Conservation (phyloP, 345 rosid species). For the Pelargonium nanum region DNA sequence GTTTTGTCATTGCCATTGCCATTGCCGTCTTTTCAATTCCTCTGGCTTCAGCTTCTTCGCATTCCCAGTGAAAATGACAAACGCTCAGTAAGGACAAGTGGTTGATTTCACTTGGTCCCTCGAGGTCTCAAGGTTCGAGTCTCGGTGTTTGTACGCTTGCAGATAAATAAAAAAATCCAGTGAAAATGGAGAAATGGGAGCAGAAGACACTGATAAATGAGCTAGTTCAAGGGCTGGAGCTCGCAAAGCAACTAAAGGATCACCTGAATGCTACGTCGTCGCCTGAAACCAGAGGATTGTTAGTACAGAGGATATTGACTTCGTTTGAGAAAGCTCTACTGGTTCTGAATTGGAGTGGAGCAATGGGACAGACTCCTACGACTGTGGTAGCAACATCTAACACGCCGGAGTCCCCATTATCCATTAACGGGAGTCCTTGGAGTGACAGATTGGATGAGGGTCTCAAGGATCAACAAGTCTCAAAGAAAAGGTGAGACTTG, state of each 20-base stretch:
- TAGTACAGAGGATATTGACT: slow-evolving; percentile 41
- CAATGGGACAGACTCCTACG: slow-evolving; percentile 19
- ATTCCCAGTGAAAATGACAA: too few species aligned
- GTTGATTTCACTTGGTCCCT: too few species aligned
- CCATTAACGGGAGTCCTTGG: slow-evolving; percentile 56
- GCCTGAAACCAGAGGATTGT: slow-evolving; percentile 28
- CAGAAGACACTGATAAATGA: slow-evolving; percentile 42
- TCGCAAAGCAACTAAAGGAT: slow-evolving; percentile 44
- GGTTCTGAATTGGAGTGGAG: slow-evolving; percentile 31
- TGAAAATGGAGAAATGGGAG: slow-evolving; percentile 27
- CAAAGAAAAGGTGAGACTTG: slow-evolving; percentile 58
- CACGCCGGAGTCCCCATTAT: slow-evolving; percentile 49
- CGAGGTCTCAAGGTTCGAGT: not conserved
- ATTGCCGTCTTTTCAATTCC: not conserved
- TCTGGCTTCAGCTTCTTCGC: slow-evolving; percentile 2
- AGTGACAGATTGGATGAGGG: slow-evolving; percentile 44
- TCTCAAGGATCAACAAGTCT: slow-evolving; percentile 25
- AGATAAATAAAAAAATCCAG: slow-evolving; percentile 22
- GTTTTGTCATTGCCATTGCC: too few species aligned
- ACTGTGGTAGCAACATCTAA: slow-evolving; percentile 12
- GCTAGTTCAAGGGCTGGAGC: slow-evolving; percentile 46
- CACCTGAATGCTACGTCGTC: slow-evolving; percentile 28
- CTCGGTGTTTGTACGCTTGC: not conserved
- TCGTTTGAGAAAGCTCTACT: slow-evolving; percentile 62
- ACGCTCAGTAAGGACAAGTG: too few species aligned